Evolutionary conservation across 2,329 filamentous ascomycete species (phyloP).

Genomic region (Colletotrichum camelliae): DNA sequence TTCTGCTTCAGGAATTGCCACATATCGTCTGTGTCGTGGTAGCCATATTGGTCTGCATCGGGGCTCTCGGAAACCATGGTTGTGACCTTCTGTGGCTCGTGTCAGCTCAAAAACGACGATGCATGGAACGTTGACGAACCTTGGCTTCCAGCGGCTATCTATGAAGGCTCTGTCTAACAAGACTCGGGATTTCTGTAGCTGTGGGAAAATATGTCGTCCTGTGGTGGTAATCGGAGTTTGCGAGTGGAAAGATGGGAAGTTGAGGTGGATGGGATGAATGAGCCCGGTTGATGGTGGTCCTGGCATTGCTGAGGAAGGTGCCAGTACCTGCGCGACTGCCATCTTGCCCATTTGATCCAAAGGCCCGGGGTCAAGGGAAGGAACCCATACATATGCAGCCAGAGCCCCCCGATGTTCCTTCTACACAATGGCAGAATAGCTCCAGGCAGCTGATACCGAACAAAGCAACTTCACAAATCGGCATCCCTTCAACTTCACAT

Average conservation of each 20-base stretch:
- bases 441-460: no score
- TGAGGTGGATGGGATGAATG: background rate
- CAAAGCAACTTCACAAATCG: background rate
- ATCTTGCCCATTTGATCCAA: background rate
- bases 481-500: background rate
- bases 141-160: background rate
- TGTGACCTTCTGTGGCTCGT: background rate
- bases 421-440: no score
- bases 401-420: background rate
- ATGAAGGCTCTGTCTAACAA: background rate
- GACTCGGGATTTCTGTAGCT: background rate
- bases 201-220: fast-evolving
- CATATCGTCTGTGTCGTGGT: background rate
- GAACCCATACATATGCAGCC: background rate
- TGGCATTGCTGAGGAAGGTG: background rate
- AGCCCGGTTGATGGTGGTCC: background rate
- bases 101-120: background rate
- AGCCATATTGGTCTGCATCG: background rate
- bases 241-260: background rate
- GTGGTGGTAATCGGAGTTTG: fast-evolving
- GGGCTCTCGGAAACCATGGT: background rate
- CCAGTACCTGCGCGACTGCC: background rate
- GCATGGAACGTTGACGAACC: background rate
- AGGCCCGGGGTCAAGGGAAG: background rate
- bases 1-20: background rate